Evolutionary conservation across 1,284 basidiomycete species (phyloP), one percentile per base, ranked within the genome.

Genomic region (Sporisorium graminicola): DNA sequence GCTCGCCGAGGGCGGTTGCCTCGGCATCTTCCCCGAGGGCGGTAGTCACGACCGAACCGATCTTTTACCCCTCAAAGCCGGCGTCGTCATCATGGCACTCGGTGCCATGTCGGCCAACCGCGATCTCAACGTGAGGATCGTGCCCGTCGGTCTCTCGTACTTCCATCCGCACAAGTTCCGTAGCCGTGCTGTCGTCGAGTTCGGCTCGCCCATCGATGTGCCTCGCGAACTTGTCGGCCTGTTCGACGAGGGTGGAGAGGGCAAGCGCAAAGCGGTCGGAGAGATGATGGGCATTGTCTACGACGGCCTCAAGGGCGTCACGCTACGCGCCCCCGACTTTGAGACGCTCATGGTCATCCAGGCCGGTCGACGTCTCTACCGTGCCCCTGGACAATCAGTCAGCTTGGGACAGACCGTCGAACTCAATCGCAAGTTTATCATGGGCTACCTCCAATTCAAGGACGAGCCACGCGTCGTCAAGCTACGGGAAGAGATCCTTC

Each of bases 301-400:
- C 82, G 94, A 98, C 83, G 93, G 91, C n/a, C 88, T 99, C 78
- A 98, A 98, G 87, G 95, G 94, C 1, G 97, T 99, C 49, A 99
- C 97, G 0, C 90, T 99, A 49, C 89, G 95, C 61, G 94, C 96
- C 10, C 95, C 97, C 1, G 97, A 99, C 86, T 99, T 93, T 86
- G 97, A 99, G 80, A 99, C 97, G 1, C 89, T 99, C 63, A 97
- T 98, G 95, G 90, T 97, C 69, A 94, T 98, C 65, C 97, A 99
- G 90, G 97, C 97, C 16, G 94, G 93, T 24, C 91, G 97, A 54
- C 90, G 97, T 56, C 88, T 99, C 62, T 99, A 99, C 87, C 94
- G 94, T 80, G 93, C 94, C 4, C 96, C 97, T 22, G 94, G 95
- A 7, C 95, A 97, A 85, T 92, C 97, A 86, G 88, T 98, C 71